Conservation (phyloP, 148 eudicot genomes). For the Nepenthes mirabilis region DNA sequence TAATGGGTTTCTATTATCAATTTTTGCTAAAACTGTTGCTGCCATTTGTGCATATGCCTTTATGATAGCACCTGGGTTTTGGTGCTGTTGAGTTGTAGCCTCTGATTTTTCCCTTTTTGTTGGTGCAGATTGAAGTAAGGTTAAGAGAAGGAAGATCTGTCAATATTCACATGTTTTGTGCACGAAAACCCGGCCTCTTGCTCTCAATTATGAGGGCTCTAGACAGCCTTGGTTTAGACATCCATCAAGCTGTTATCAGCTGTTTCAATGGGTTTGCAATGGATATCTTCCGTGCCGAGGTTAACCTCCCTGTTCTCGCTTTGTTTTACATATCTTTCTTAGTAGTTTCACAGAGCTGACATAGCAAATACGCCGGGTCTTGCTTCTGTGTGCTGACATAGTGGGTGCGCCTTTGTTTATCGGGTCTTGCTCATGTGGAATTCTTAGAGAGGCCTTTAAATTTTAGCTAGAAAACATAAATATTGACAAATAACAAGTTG, state of each 20-base stretch:
- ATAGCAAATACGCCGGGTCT: neutral
- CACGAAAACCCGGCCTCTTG: conserved; percentile 70
- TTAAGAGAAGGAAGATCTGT: conserved; percentile 76
- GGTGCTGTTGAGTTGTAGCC: neutral
- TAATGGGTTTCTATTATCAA: too few species aligned
- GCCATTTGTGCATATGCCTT: neutral
- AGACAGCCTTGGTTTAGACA: conserved; percentile 67
- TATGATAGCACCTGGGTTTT: neutral
- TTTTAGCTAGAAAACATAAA: too few species aligned
- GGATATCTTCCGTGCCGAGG: conserved; percentile 95
- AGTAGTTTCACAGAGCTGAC: neutral
- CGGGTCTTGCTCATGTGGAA: too few species aligned
- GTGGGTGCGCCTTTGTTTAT: too few species aligned
- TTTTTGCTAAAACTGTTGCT: neutral
- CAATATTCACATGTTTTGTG: conserved; percentile 90
- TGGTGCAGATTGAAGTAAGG: conserved; percentile 75
- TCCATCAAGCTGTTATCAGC: conserved; percentile 92
- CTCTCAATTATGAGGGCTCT: conserved; percentile 71
- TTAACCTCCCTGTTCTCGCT: conserved; percentile 6
- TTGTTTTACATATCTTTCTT: neutral
- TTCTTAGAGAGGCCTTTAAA: too few species aligned
- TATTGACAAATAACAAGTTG: too few species aligned
- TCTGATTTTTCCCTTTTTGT: neutral
- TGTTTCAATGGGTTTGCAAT: conserved; percentile 91
- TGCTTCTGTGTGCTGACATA: neutral